A percentile compares a stretch with the other conserved stretches of the same genome.
Conservation (phyloP, 2,329 filamentous ascomycete genomes). For the Aspergillus pseudoviridinutans region DNA sequence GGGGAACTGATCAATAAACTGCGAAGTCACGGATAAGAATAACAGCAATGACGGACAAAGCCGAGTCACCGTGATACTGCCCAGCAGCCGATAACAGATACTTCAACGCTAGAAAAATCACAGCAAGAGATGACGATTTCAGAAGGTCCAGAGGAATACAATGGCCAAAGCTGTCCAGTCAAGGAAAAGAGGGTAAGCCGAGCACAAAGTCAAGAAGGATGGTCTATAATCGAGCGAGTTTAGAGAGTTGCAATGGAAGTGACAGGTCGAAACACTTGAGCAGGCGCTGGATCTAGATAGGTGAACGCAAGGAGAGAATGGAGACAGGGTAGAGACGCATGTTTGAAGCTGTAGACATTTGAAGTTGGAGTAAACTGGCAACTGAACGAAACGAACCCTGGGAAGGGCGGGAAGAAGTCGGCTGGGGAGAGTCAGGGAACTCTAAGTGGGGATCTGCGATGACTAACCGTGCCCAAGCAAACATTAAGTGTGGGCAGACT, state of each 20-base stretch:
- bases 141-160: neutral
- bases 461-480: constrained; percentile 19
- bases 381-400: constrained; percentile 1
- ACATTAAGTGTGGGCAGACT: constrained; percentile 4
- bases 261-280: constrained; percentile 11
- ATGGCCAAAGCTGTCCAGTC: neutral
- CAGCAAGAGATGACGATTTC: constrained; percentile 9
- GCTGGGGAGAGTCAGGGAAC: constrained; percentile 7
- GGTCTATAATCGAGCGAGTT: constrained; percentile 15
- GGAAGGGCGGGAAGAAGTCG: constrained; percentile 5
- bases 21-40: constrained; percentile 16
- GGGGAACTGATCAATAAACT: constrained; percentile 14
- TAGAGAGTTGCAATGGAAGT: constrained; percentile 12
- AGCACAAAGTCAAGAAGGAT: constrained; percentile 6
- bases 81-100: constrained; percentile 31
- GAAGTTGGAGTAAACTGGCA: neutral
- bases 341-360: constrained; percentile 1
- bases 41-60: constrained; percentile 17
- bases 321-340: constrained; percentile 9
- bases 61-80: constrained; percentile 25
- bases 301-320: constrained; percentile 7
- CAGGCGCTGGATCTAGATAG: constrained; percentile 18
- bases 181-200: neutral
- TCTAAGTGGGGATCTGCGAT: constrained; percentile 19
- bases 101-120: constrained; percentile 18